Base-by-base conservation (phyloP, 192 early-diverging fungal species). In the Backusella liffmaniae region DNA sequence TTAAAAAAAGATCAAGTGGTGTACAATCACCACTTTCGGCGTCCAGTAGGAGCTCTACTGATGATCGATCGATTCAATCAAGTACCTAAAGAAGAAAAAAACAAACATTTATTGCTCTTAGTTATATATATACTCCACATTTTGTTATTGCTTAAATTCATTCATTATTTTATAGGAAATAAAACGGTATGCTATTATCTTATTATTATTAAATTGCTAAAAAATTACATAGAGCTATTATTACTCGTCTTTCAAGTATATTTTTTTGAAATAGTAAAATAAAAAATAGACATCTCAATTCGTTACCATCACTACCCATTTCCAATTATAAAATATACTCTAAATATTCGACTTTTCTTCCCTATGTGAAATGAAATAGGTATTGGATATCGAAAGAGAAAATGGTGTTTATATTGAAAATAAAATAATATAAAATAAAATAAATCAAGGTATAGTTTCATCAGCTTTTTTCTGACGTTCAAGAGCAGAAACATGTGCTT, bases 401-500 rank as follows among this genome's bases (percentile, higher is more conserved):
- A 44, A 21, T 21, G 53, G 53, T 56, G 53, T 23, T 21, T 62
- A 12, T 62, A 62, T 26, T 23, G 9, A n/a, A 32, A 32, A 32
- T 2, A 32, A 32, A 49, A 49, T n/a, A 32, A 32, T n/a, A 49
- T n/a, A 49, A 5, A 1, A 62, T 9, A 53, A 21, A 21, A 23
- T 23, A 62, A 62, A 29, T 62, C 56, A 62, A 62, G 56, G 56
- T 62, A 62, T 62, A 62, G 26, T 62, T 62, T 62, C 56, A 29
- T 62, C 72, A 39, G 51, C 53, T 35, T 30, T 49, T 70, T 72
- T 78, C 66, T 66, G 44, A n/a, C 80, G 62, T 71, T 84, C 83
- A 46, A 82, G 30, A 13, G 67, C 72, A 21, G 80, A 70, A 36
- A 86, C 69, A 35, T 84, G 76, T 32, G 69, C 35, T 66, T 86